phyloP scores from a whole-genome alignment of 208 protist species.

The Acanthamoeba triangularis region DNA sequence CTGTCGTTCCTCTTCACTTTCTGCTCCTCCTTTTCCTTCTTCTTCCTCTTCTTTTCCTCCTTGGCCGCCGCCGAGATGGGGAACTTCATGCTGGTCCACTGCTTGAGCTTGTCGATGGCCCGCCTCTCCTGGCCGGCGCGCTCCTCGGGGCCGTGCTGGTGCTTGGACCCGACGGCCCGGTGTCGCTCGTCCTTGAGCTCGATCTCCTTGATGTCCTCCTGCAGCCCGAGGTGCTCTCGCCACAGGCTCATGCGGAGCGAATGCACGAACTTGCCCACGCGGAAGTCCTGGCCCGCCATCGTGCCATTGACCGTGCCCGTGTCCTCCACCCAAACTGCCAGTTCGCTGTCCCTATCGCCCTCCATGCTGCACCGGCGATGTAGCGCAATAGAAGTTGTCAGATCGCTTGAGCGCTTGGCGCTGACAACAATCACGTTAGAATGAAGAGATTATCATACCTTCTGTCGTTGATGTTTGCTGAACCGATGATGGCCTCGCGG shows the following conservation, averaged over 20 bases:
- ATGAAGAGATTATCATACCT: no score
- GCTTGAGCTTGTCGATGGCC: neutral
- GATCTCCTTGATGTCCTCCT: constrained; percentile 23
- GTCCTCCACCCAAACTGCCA: constrained; percentile 79
- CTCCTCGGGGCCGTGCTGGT: constrained; percentile 23
- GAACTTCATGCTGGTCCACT: constrained; percentile 59
- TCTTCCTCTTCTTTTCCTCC: neutral
- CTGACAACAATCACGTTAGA: no score
- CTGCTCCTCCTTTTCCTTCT: neutral
- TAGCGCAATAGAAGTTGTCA: no score
- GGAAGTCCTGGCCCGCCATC: constrained; percentile 78
- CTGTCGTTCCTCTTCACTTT: neutral
- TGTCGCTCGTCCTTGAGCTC: constrained; percentile 59
- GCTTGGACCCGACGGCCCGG: constrained; percentile 47
- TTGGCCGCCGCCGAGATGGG: no score
- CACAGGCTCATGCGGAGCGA: constrained; percentile 80
- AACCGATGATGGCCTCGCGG: constrained; percentile 81
- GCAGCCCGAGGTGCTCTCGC: constrained; percentile 84
- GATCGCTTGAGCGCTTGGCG: no score
- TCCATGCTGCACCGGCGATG: constrained; percentile 79
- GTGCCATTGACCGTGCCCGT: constrained; percentile 41
- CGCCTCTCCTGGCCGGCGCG: neutral
- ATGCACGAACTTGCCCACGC: constrained; percentile 75
- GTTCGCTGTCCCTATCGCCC: constrained; percentile 82
- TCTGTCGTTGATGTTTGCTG: constrained; percentile 88